phyloP scores from a whole-genome alignment of 202 grass and related monocot genomes.

The Dendrocalamus latiflorus region DNA sequence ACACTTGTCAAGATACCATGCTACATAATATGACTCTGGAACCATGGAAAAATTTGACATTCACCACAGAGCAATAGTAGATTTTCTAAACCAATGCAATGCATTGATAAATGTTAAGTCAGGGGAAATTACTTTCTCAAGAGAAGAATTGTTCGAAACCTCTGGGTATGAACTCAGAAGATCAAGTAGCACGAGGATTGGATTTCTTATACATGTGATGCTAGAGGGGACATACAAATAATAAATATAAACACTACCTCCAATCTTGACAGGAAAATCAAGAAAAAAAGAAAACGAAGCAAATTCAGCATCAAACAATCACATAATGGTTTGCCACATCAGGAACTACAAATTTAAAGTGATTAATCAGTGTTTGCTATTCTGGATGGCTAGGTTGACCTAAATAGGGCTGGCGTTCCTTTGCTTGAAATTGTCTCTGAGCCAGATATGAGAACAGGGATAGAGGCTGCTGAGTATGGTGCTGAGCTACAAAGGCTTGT shows the following conservation, averaged over 20 bases:
- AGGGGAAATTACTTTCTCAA: not conserved
- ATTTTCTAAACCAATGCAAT: slow-evolving; percentile 16
- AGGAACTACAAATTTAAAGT: not conserved
- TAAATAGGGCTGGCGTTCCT: slow-evolving; percentile 69
- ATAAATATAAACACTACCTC: not conserved
- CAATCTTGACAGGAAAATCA: not conserved
- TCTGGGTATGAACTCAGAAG: not conserved
- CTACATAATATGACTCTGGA: not conserved
- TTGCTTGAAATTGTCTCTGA: slow-evolving; percentile 96
- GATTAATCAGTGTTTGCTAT: slow-evolving; percentile 10
- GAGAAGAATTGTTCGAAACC: not conserved
- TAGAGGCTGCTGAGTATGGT: slow-evolving; percentile 89
- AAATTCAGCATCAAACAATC: slow-evolving; percentile 5
- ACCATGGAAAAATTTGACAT: slow-evolving; percentile 12
- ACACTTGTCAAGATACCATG: not conserved
- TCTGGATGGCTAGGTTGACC: slow-evolving; percentile 81
- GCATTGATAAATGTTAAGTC: not conserved
- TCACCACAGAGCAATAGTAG: not conserved
- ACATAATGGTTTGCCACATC: not conserved
- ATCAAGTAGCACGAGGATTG: not conserved
- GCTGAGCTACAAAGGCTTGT: slow-evolving; percentile 81
- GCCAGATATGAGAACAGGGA: slow-evolving; percentile 82
- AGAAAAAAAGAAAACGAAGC: not conserved
- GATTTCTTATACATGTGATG: slow-evolving; percentile 10
- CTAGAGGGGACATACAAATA: not conserved